A percentile compares a stretch with the other conserved stretches of the same genome.
phyloP scores from a whole-genome alignment of 345 rosid species.

The Dovyalis caffra region DNA sequence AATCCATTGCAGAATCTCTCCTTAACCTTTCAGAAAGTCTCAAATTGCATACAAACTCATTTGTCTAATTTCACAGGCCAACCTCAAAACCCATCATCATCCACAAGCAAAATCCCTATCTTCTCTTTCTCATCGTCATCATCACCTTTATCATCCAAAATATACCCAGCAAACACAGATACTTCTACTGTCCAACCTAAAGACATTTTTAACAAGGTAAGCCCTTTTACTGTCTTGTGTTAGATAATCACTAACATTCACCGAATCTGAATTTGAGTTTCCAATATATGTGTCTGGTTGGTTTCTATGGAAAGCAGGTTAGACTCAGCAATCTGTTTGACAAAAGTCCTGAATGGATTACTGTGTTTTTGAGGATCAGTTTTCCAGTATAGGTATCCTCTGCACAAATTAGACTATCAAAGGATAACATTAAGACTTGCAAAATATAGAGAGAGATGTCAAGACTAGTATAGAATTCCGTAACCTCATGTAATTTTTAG shows the following conservation, averaged over 20 bases:
- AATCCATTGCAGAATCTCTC: slow-evolving; percentile 52
- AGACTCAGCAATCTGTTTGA: slow-evolving; percentile 43
- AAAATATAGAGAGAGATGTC: background rate
- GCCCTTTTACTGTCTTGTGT: background rate
- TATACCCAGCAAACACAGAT: slow-evolving; percentile 17
- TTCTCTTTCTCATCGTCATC: slow-evolving; percentile 36
- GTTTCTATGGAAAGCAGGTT: background rate
- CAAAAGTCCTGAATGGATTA: slow-evolving; percentile 37
- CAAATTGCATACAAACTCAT: slow-evolving; percentile 53
- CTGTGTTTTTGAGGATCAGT: background rate
- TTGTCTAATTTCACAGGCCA: slow-evolving; percentile 45
- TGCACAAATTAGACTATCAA: background rate
- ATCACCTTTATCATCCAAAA: slow-evolving; percentile 30
- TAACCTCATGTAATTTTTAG: background rate
- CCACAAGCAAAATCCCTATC: slow-evolving; percentile 26
- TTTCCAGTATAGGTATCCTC: background rate
- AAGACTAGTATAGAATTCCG: background rate
- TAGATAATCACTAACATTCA: background rate
- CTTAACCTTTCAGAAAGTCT: slow-evolving; percentile 42
- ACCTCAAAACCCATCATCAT: slow-evolving; percentile 12
- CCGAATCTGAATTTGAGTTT: background rate
- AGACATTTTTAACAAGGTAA: slow-evolving; percentile 43
- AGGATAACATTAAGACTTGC: background rate
- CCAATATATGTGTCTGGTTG: background rate
- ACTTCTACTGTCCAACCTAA: slow-evolving; percentile 3